These are phyloP conservation scores for Nakazawaea populi DNA, from an alignment of 805 yeast species.

Conservation along the genomic window DNA sequence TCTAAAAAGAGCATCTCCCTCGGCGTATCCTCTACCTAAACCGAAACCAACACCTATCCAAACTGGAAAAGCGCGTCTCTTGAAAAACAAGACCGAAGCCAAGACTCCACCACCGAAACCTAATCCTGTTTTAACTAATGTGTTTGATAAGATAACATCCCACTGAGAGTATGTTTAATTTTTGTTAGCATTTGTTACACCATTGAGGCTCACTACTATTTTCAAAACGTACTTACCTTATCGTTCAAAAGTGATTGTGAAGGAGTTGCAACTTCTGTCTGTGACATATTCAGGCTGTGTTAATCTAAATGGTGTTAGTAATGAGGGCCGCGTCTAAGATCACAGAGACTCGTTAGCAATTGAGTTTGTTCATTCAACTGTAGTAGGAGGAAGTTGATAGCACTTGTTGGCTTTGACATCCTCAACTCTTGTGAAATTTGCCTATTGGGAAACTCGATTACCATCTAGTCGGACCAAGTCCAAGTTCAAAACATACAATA, in stretches of 20 bases:
- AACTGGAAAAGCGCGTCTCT: slow-evolving; percentile 94
- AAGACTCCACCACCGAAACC: slow-evolving; percentile 97
- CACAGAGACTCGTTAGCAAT: no score
- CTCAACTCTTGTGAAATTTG: no score
- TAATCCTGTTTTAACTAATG: slow-evolving; percentile 89
- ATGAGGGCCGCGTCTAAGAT: no score
- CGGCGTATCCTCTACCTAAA: slow-evolving; percentile 95
- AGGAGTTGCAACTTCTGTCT: slow-evolving; percentile 22
- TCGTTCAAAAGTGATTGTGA: slow-evolving; percentile 58
- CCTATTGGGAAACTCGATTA: neutral
- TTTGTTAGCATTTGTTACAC: neutral
- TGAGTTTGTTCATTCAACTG: no score
- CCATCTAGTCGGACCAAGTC: neutral
- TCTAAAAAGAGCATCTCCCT: slow-evolving; percentile 96
- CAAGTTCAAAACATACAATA: neutral
- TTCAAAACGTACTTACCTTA: slow-evolving; percentile 29
- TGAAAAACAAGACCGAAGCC: slow-evolving; percentile 83
- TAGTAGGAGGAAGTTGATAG: no score
- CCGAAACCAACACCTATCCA: slow-evolving; percentile 98
- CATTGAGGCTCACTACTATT: no score
- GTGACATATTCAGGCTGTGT: slow-evolving; percentile 2
- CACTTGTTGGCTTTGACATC: no score
- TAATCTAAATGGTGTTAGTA: no score
- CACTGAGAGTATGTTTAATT: slow-evolving; percentile 36
- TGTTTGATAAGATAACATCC: slow-evolving; percentile 95